Conservation (phyloP, 202 grass and related monocot genomes). For the Cymbopogon flexuosus region DNA sequence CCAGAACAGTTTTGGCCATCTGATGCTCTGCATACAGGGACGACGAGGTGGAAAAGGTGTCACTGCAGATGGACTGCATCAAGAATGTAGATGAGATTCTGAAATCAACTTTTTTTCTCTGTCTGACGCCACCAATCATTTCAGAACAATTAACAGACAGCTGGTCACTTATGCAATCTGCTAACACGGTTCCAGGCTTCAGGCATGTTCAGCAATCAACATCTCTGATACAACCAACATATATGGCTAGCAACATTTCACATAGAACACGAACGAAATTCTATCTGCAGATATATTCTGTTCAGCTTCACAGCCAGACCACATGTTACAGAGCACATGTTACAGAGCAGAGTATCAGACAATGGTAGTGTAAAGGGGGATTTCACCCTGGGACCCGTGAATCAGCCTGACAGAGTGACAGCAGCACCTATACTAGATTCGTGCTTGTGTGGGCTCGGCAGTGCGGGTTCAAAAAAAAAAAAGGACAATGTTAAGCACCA, state of each 20-base stretch:
- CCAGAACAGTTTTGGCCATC: conserved; percentile 80
- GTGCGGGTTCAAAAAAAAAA: background rate
- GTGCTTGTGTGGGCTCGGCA: background rate
- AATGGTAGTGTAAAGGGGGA: too few relatives aligned
- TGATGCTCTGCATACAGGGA: conserved; percentile 50
- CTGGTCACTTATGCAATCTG: background rate
- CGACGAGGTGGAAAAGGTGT: background rate
- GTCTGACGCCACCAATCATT: background rate
- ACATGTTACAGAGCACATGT: too few relatives aligned
- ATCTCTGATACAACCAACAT: background rate
- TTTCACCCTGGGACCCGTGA: too few relatives aligned
- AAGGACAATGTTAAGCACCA: background rate
- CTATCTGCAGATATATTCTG: background rate
- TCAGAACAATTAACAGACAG: background rate
- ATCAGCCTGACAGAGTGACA: background rate
- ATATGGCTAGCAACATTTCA: background rate
- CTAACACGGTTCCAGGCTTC: background rate
- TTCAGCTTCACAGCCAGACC: background rate
- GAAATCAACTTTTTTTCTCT: background rate
- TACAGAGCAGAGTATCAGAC: background rate
- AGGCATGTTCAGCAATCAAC: background rate
- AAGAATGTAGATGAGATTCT: background rate
- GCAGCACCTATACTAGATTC: background rate
- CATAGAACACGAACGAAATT: background rate
- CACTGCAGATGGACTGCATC: background rate